Conservation (phyloP, 208 protist genomes). For the Angomonas deanei region DNA sequence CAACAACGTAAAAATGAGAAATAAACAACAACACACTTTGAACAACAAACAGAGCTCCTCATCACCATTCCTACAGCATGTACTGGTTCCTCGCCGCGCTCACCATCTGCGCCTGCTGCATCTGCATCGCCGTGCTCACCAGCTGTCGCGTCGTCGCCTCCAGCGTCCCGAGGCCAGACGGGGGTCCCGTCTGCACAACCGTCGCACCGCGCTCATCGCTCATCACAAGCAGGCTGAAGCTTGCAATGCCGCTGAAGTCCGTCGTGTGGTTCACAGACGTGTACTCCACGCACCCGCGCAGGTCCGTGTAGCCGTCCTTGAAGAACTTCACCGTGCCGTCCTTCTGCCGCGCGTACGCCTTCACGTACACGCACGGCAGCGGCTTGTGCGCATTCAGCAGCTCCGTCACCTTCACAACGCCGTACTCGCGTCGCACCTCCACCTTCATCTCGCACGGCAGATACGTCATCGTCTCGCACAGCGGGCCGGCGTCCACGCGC, state of each 20-base stretch:
- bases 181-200: slow-evolving; percentile 5
- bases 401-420: slow-evolving; percentile 9
- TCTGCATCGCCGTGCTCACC: neutral
- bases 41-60: no score
- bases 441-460: slow-evolving; percentile 7
- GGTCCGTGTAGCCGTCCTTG: slow-evolving; percentile 19
- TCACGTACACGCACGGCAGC: slow-evolving; percentile 15
- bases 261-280: slow-evolving; percentile 8
- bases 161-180: neutral
- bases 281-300: slow-evolving; percentile 17
- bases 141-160: slow-evolving; percentile 3
- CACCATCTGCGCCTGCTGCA: neutral
- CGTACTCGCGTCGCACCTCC: slow-evolving; percentile 4
- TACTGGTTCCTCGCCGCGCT: neutral
- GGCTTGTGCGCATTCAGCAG: neutral
- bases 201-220: slow-evolving; percentile 10
- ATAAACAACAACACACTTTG: no score
- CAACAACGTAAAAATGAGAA: no score
- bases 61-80: no score
- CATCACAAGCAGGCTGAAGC: slow-evolving; percentile 12
- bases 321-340: slow-evolving; percentile 11
- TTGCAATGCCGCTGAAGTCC: slow-evolving; percentile 3
- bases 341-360: slow-evolving; percentile 5
- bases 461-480: slow-evolving; percentile 11
- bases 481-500: slow-evolving; percentile 2